Base-by-base conservation (phyloP, 257 asterid species). In the Avicennia marina region DNA sequence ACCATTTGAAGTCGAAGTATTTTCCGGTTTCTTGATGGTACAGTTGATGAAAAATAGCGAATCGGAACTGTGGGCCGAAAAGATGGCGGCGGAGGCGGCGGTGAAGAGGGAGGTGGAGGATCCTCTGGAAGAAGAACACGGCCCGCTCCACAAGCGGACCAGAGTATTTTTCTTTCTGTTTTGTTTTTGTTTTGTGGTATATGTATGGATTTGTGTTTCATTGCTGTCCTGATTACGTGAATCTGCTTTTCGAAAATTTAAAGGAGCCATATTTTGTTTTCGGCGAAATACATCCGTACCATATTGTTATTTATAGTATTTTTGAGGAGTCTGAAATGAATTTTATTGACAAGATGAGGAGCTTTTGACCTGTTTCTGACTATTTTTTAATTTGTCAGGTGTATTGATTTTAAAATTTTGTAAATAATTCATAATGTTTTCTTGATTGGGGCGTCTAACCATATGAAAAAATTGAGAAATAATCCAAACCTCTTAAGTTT, bases 71-170 rank as follows among this genome's bases (percentile, higher is more conserved):
- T 59, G 24, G 34, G 60, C 41, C 26, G 80, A 70, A 9, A 66
- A 70, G 53, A 63, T 63, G 80, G 68, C 60, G 80, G 68, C 60
- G 66, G 64, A n/a, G 20, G 20, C 51, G 51, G 53, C 73, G 53
- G 80, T 71, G 55, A 73, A 68, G 69, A 33, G 58, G 65, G 81
- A 81, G 58, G 55, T 49, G 17, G 82, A 77, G 22, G 85, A 81
- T 53, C 44, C 53, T 12, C 42, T 78, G 51, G 82, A 78, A 48
- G 89, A 78, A 54, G 76, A 74, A 52, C 56, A 75, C 17, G 70
- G 76, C 19, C 70, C 78, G 13, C 58, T 70, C 41, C 51, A 54
- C 42, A 81, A 81, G 66, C 80, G 88, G 48, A 72, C 76, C 39
- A 81, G 67, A 40, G 69, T 63, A 62, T 38, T 67, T 7, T 44